A percentile compares a stretch with the other conserved stretches of the same genome.
These are phyloP conservation scores for Globisporangium echinulatum DNA, from an alignment of 352 stramenopile species.

Conservation along the genomic window DNA sequence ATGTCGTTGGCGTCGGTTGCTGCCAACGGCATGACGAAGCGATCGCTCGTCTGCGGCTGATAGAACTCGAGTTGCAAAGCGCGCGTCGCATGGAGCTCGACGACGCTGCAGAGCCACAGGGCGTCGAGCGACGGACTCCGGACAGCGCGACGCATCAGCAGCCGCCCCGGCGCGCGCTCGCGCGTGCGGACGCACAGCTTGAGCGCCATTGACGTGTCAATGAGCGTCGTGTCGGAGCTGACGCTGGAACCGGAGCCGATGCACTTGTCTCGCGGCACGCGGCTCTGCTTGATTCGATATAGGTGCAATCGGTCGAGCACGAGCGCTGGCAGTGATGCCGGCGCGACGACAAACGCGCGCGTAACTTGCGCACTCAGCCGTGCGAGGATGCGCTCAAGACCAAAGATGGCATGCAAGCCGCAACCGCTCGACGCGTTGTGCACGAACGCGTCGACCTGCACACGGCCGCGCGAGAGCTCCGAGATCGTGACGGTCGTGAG, in stretches of 20 bases:
- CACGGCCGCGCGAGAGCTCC: constrained; percentile 47
- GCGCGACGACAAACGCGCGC: constrained; percentile 24
- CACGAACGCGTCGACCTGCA: constrained; percentile 55
- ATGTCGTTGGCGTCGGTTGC: constrained; percentile 25
- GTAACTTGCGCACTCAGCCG: constrained; percentile 38
- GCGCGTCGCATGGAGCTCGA: constrained; percentile 14
- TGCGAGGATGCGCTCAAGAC: constrained; percentile 46
- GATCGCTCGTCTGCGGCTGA: constrained; percentile 26
- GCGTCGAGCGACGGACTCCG: constrained; percentile 18
- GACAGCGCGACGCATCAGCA: constrained; percentile 29
- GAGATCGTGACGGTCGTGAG: constrained; percentile 50
- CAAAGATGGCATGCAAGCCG: constrained; percentile 24
- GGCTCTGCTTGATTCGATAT: constrained; percentile 23
- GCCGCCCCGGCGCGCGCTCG: constrained; percentile 17
- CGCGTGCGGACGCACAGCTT: constrained; percentile 21
- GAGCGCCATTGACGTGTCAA: constrained; percentile 8
- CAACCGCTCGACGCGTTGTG: constrained; percentile 21
- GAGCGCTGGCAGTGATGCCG: constrained; percentile 24
- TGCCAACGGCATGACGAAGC: constrained; percentile 12
- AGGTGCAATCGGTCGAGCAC: constrained; percentile 63
- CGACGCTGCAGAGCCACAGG: constrained; percentile 31
- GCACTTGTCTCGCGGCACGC: constrained; percentile 2
- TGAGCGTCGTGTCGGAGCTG: background rate
- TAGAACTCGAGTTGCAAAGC: constrained; percentile 31
- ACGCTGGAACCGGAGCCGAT: too few species aligned